phyloP scores from a whole-genome alignment of 208 protist species.

The Endotrypanum monterogeii region DNA sequence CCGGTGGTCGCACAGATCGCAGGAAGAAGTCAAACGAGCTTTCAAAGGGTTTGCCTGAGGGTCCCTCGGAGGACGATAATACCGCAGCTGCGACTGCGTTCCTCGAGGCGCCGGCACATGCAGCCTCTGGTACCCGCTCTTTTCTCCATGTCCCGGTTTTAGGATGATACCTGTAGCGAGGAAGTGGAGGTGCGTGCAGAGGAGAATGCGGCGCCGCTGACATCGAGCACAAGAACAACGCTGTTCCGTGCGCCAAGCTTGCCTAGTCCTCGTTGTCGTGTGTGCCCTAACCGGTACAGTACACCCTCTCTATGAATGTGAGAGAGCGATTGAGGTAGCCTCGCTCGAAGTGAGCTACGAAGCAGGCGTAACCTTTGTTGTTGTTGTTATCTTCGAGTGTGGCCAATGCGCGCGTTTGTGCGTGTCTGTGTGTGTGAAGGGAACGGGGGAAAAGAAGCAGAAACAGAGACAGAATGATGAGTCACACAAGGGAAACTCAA shows the following conservation, averaged over 20 bases:
- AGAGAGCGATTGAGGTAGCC: neutral
- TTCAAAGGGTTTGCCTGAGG: conserved; percentile 27
- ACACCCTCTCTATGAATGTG: neutral
- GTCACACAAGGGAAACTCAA: too few species aligned
- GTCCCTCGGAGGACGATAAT: neutral
- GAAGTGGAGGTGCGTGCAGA: conserved; percentile 43
- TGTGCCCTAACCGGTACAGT: neutral
- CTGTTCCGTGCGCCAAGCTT: neutral
- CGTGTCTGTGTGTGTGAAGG: too few species aligned
- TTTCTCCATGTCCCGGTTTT: conserved; percentile 41
- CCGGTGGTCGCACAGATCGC: conserved; percentile 30
- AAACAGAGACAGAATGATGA: neutral
- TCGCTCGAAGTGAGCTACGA: too few species aligned
- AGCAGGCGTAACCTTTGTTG: too few species aligned
- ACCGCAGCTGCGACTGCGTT: neutral
- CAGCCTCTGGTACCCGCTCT: conserved; percentile 11
- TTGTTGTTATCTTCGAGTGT: too few species aligned
- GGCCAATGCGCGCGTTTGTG: too few species aligned
- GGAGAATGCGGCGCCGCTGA: conserved; percentile 9
- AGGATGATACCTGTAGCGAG: conserved; percentile 47
- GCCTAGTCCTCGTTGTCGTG: neutral
- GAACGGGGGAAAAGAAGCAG: neutral
- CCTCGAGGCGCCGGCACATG: neutral
- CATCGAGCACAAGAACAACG: neutral
- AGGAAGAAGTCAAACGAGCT: conserved; percentile 77